Evolutionary conservation across 208 protist species (phyloP).

Genomic region (Leishmania martiniquensis): DNA sequence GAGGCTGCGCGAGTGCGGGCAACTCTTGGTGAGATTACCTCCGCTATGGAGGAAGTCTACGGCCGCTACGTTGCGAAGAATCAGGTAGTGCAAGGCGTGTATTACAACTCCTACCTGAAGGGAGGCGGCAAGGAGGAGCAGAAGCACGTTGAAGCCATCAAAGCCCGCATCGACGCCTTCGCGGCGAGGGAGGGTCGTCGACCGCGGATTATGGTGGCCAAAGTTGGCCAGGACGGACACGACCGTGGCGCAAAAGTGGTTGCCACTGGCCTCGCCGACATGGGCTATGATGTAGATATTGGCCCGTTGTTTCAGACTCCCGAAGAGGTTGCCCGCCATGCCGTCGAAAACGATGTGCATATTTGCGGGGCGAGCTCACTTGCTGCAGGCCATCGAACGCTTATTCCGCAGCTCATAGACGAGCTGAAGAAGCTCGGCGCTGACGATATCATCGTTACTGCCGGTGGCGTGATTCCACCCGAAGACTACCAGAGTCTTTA

Average conservation of each 20-base stretch:
- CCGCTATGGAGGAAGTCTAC: slow-evolving; percentile 83
- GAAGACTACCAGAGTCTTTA: slow-evolving; percentile 96
- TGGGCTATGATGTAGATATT: slow-evolving; percentile 97
- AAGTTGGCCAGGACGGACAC: slow-evolving; percentile 98
- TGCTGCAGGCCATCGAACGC: slow-evolving; percentile 86
- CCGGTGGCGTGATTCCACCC: slow-evolving; percentile 84
- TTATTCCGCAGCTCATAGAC: slow-evolving; percentile 91
- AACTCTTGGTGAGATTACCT: slow-evolving; percentile 96
- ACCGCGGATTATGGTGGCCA: slow-evolving; percentile 95
- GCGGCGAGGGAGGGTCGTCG: slow-evolving; percentile 83
- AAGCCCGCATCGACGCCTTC: slow-evolving; percentile 67
- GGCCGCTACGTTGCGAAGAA: slow-evolving; percentile 73
- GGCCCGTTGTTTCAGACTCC: slow-evolving; percentile 93
- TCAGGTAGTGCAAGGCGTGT: slow-evolving; percentile 84
- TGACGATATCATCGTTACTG: slow-evolving; percentile 80
- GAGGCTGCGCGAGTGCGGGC: slow-evolving; percentile 83
- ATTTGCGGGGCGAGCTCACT: slow-evolving; percentile 84
- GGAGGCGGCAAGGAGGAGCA: slow-evolving; percentile 45
- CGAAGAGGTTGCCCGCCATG: slow-evolving; percentile 75
- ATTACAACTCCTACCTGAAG: slow-evolving; percentile 68
- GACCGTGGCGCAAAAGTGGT: slow-evolving; percentile 96
- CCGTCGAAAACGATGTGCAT: slow-evolving; percentile 97
- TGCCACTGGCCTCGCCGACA: slow-evolving; percentile 94
- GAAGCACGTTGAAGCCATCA: slow-evolving; percentile 38
- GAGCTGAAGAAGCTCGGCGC: slow-evolving; percentile 80